Evolutionary conservation across 2,329 filamentous ascomycete species (phyloP).

Genomic region (Paracamarosporium sp.): DNA sequence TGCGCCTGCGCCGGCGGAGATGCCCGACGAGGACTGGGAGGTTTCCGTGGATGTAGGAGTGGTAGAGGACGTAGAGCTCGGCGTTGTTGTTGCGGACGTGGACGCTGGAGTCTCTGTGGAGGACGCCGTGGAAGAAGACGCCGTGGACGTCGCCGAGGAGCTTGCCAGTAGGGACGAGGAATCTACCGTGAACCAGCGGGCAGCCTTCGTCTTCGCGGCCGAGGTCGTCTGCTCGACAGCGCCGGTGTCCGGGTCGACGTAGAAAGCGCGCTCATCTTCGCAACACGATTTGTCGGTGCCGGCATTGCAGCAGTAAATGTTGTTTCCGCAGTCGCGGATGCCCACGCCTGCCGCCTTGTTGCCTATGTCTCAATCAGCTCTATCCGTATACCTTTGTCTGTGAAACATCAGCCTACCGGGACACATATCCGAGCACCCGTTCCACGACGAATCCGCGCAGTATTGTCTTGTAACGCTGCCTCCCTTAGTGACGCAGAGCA

Average conservation of each 20-base stretch:
- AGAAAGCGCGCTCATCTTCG: neutral
- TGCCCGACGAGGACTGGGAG: neutral
- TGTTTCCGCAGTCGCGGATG: neutral
- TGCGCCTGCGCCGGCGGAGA: neutral
- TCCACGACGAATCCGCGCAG: slow-evolving; percentile 2
- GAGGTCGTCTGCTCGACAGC: neutral
- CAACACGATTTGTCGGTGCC: neutral
- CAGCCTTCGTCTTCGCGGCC: neutral
- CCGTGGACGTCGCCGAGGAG: neutral
- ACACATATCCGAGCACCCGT: slow-evolving; percentile 8
- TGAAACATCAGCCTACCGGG: neutral
- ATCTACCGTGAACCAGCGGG: neutral
- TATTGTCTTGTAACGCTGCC: slow-evolving; percentile 3
- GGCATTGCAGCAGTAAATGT: neutral
- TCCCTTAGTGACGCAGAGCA: slow-evolving; percentile 1
- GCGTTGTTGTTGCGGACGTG: neutral
- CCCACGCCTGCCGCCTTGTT: neutral
- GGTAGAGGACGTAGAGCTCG: neutral
- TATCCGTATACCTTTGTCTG: neutral
- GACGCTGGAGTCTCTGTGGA: neutral
- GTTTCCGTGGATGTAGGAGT: neutral
- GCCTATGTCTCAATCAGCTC: neutral
- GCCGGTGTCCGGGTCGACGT: neutral
- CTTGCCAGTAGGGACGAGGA: neutral
- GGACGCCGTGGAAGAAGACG: neutral